Percentiles rank a stretch among this genome's conserved stretches.
Evolutionary conservation across 345 rosid genomes (phyloP).

Genomic region (Dovyalis caffra): DNA sequence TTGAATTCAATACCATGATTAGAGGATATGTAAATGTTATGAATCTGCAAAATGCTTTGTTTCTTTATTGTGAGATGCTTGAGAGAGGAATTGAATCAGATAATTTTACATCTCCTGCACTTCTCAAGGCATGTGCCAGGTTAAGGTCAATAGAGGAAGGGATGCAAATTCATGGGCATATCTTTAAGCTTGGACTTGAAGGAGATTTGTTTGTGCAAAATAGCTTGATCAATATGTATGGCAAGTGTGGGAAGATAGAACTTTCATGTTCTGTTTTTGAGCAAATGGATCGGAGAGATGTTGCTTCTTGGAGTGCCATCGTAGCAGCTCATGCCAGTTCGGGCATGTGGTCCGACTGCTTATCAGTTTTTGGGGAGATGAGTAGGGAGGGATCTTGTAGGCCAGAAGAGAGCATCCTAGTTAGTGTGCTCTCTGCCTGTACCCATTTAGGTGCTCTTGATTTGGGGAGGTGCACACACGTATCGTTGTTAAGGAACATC

Average conservation of each 20-base stretch:
- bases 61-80: slow-evolving; percentile 35
- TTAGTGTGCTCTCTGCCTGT: slow-evolving; percentile 26
- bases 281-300: slow-evolving; percentile 30
- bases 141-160: slow-evolving; percentile 32
- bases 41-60: slow-evolving; percentile 27
- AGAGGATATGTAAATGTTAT: slow-evolving; percentile 26
- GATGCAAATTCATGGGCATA: slow-evolving; percentile 38
- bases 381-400: slow-evolving; percentile 16
- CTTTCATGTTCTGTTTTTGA: slow-evolving; percentile 27
- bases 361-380: slow-evolving; percentile 35
- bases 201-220: slow-evolving; percentile 37
- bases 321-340: slow-evolving; percentile 40
- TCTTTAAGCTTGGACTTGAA: slow-evolving; percentile 31
- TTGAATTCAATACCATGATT: slow-evolving; percentile 38
- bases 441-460: slow-evolving; percentile 40
- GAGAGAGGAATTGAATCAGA: slow-evolving; percentile 36
- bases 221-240: slow-evolving; percentile 43
- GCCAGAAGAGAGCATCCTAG: slow-evolving; percentile 46
- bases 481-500: slow-evolving; percentile 42
- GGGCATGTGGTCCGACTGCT: slow-evolving; percentile 36
- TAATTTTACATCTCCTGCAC: slow-evolving; percentile 38
- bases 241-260: slow-evolving; percentile 35
- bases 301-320: slow-evolving; percentile 46
- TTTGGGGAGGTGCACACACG: slow-evolving; percentile 43
- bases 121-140: slow-evolving; percentile 40